Evolutionary conservation across 2,329 filamentous ascomycete genomes (phyloP), one percentile per base, ranked within the genome.

Genomic region (Nemania sp.): DNA sequence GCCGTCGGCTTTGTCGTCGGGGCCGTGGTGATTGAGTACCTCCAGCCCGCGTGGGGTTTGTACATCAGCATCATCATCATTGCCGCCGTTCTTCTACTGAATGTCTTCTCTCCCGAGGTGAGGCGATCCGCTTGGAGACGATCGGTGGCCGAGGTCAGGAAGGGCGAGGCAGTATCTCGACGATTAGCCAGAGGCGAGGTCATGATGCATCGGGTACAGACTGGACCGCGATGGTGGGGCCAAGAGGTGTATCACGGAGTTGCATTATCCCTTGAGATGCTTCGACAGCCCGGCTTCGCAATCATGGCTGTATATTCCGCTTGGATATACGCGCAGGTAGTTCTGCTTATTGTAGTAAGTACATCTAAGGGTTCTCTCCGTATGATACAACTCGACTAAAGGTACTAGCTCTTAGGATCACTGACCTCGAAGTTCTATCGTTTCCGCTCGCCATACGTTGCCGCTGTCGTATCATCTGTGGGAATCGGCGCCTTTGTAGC

Each of bases 241-340:
- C 84, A 93, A 72, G 90, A 93, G 72, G 82, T 91, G 20, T 86
- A 86, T 73, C 89, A 90, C 46, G 90, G 90, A 10, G 69, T 90
- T 18, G 78, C 85, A 17, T 79, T 94, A 46, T 87, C 83, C 49
- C 72, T 83, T 18, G 85, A 87, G 68, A 92, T 93, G 90, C 78
- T 91, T 52, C 83, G 82, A 39, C 90, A 93, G 71, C 84, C 88
- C 3, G 90, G 90, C 0, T 93, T 92, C 71, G 74, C 86, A n/a
- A 75, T 91, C 32, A 79, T 93, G 69, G 83, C 88, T 1, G 62
- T 90, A n/a, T 93, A 93, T 73, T 79, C 87, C 13, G 87, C 83
- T 6, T 93, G 90, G 90, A 90, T 92, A 47, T 91, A 92, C 72
- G 88, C 88, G 2, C 88, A 92, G 69, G 81, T 91, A 2, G 88